Evolutionary conservation across 192 early-diverging fungal genomes (phyloP), one percentile per base, ranked within the genome.

Genomic region (Backusella psychrophila): DNA sequence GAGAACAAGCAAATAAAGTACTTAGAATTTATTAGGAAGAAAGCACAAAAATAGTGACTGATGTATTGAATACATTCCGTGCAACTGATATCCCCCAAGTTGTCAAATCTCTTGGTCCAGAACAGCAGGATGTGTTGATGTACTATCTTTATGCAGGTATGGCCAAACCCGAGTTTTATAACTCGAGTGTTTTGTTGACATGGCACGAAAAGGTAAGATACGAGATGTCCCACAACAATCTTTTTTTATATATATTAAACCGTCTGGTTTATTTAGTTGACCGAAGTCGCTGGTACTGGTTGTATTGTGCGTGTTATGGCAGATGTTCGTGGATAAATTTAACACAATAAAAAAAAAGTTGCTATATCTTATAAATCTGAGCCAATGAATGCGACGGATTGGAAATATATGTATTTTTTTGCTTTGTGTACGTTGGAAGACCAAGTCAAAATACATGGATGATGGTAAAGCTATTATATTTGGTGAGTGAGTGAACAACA

Each of bases 81-180:
- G 80, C 90, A 14, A 82, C 88, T 31, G 96, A 98, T 66, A 90
- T 95, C 39, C 69, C 87, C 33, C 52, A 73, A 26, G 78, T 94
- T 56, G 82, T 95, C 49, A 89, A 91, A 75, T 38, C 74, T 9
- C 85, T 98, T 74, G 42, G 78, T 0, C 78, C 81, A 1, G 88
- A 89, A 17, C 87, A 93, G 39, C 84, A 93, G 68, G 96, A 97
- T 81, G 84, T 90, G 8, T 79, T 99, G 80, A 90, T 96, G 82
- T 97, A 96, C 84, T 99, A 96, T 83, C 86, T 99, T 34, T 98
- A 98, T 85, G 88, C 93, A 31, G 96, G 95, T 19, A 88, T 99
- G 91, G 92, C 91, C 7, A 84, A 84, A 23, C 97, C 97, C 2
- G 94, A 95, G 21, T 78, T 84, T 66, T 96, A 88, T 75, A 96